These are phyloP conservation scores for Castanea sativa DNA, from an alignment of 306 rosid species.

Conservation along the genomic window DNA sequence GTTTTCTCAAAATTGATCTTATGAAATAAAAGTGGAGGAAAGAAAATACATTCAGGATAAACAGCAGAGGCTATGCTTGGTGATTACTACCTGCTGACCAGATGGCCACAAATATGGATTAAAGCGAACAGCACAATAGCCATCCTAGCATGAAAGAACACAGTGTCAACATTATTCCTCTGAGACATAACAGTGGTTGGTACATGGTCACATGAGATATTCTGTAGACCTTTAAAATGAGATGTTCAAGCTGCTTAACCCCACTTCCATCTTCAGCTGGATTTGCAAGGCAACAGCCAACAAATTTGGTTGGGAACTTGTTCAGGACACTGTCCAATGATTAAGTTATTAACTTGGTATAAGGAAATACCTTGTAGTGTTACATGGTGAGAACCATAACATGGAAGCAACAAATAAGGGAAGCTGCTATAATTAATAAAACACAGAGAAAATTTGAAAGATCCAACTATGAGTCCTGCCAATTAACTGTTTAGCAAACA, in stretches of 20 bases:
- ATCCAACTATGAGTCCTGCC: neutral
- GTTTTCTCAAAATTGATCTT: neutral
- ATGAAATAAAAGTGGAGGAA: neutral
- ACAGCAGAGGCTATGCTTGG: neutral
- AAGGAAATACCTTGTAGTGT: neutral
- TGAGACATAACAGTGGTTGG: neutral
- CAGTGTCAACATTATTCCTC: conserved; percentile 13
- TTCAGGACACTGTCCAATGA: conserved; percentile 62
- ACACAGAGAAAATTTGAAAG: neutral
- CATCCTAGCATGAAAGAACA: conserved; percentile 54
- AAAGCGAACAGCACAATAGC: conserved; percentile 78
- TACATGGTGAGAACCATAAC: neutral
- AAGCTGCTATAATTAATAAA: neutral
- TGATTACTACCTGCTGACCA: conserved; percentile 56
- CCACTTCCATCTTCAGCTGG: conserved; percentile 86
- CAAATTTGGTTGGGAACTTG: conserved; percentile 74
- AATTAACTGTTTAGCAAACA: neutral
- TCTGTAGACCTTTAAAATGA: conserved; percentile 57
- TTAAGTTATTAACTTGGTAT: conserved; percentile 22
- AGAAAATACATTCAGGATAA: neutral
- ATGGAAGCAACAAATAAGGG: conserved; percentile 6
- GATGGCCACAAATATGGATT: conserved; percentile 93
- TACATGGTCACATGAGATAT: conserved; percentile 12
- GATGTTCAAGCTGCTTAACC: conserved; percentile 64
- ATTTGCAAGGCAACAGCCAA: conserved; percentile 93